phyloP scores from a whole-genome alignment of 2,329 filamentous ascomycete genomes.

The Rhytidhysteron rufulum region DNA sequence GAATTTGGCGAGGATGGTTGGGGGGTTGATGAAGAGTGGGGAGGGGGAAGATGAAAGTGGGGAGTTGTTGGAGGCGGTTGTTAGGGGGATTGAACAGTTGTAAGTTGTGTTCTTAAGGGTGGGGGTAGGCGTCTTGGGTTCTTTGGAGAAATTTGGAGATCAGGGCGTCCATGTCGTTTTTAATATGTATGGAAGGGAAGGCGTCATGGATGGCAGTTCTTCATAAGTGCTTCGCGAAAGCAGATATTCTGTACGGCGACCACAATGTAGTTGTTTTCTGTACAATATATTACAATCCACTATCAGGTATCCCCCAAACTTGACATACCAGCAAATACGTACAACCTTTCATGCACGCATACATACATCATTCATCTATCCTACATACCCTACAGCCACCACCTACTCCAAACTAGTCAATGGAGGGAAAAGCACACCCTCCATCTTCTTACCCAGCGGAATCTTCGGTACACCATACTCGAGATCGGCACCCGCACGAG shows the following conservation, averaged over 20 bases:
- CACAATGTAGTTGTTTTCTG: no score
- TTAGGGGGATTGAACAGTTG: conserved; percentile 43
- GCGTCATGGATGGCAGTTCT: no score
- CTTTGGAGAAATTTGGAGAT: conserved; percentile 1
- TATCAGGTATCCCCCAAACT: background rate
- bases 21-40: conserved; percentile 20
- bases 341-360: no score
- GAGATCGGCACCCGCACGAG: conserved; percentile 60
- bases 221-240: no score
- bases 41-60: conserved; percentile 15
- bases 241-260: no score
- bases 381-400: no score
- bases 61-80: conserved; percentile 33
- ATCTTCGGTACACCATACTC: conserved; percentile 60
- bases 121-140: background rate
- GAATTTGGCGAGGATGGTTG: conserved; percentile 24
- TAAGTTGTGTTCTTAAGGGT: conserved; percentile 16
- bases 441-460: conserved; percentile 38
- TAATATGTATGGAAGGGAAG: no score
- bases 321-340: no score
- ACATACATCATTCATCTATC: no score
- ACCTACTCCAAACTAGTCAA: background rate
- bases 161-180: background rate
- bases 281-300: background rate
- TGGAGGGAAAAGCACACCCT: conserved; percentile 50